phyloP scores from a whole-genome alignment of 768 basidiomycete genomes.

The Podaxis sp. region DNA sequence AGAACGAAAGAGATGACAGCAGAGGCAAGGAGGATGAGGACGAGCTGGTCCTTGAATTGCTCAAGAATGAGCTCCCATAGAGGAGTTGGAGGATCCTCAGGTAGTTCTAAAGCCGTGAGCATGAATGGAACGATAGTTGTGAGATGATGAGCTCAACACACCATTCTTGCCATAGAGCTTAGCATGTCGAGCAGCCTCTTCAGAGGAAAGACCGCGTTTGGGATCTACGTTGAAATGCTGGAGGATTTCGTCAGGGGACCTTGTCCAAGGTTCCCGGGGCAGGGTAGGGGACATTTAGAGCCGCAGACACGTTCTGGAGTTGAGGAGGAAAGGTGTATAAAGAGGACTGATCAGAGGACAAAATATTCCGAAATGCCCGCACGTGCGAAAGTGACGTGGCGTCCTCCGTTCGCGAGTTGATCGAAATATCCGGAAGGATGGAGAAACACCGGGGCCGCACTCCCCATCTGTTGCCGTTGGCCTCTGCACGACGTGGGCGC shows the following conservation, averaged over 20 bases:
- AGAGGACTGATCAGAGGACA: conserved; percentile 13
- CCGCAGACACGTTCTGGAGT: conserved; percentile 11
- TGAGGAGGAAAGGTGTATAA: conserved; percentile 15
- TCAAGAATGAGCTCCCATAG: conserved; percentile 95
- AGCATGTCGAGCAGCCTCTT: conserved; percentile 72
- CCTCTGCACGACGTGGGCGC: background rate
- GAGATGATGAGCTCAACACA: conserved; percentile 28
- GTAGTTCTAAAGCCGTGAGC: conserved; percentile 61
- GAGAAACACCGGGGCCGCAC: background rate
- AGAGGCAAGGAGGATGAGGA: conserved; percentile 93
- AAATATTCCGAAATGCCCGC: conserved; percentile 22
- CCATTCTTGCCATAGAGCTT: conserved; percentile 87
- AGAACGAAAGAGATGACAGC: conserved; percentile 92
- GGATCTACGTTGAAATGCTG: conserved; percentile 71
- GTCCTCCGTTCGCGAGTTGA: conserved; percentile 16
- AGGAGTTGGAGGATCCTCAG: conserved; percentile 89
- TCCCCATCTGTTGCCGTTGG: background rate
- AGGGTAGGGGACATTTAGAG: conserved; percentile 22
- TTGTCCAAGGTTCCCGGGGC: conserved; percentile 72
- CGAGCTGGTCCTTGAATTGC: conserved; percentile 98
- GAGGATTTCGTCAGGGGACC: conserved; percentile 64
- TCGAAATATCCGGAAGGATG: conserved; percentile 7
- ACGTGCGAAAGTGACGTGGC: conserved; percentile 46
- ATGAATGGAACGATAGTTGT: conserved; percentile 7
- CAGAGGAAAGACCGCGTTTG: conserved; percentile 58